Evolutionary conservation across 2,329 filamentous ascomycete species (phyloP).

Genomic region (Pseudocercospora pini-densiflorae): DNA sequence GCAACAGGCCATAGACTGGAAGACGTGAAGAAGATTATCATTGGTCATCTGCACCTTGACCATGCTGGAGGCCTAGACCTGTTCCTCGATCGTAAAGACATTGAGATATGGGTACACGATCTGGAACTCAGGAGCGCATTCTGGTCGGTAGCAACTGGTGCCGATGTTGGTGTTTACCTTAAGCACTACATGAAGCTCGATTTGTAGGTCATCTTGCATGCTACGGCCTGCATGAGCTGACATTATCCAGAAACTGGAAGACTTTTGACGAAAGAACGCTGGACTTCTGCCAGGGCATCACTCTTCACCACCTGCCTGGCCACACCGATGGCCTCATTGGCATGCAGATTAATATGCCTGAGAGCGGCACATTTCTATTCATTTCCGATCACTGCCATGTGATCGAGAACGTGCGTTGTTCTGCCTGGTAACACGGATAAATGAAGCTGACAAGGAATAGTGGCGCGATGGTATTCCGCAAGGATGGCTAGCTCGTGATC

Average conservation of each 20-base stretch:
- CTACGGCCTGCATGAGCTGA: background rate
- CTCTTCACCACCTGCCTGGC: constrained; percentile 34
- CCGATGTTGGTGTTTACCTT: constrained; percentile 42
- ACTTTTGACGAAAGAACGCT: constrained; percentile 42
- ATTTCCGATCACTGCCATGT: constrained; percentile 44
- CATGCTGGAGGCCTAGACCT: constrained; percentile 41
- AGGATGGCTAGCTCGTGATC: constrained; percentile 43
- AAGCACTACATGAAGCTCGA: constrained; percentile 42
- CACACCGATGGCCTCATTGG: constrained; percentile 43
- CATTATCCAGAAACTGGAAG: constrained; percentile 39
- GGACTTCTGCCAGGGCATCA: constrained; percentile 39
- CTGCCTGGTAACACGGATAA: background rate
- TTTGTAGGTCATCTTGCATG: constrained; percentile 30
- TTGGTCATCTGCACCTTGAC: constrained; percentile 43
- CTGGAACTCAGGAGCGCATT: constrained; percentile 40
- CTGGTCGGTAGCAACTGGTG: constrained; percentile 42
- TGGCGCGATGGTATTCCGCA: constrained; percentile 43
- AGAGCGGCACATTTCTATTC: constrained; percentile 42
- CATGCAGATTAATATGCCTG: constrained; percentile 43
- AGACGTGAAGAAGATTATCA: constrained; percentile 44
- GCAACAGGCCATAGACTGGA: constrained; percentile 41
- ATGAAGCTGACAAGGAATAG: constrained; percentile 21
- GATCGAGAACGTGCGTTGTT: constrained; percentile 40
- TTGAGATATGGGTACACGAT: constrained; percentile 43
- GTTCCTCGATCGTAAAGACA: constrained; percentile 40